A percentile compares a stretch with the other conserved stretches of the same genome.
These are phyloP conservation scores for Ogataea siamensis DNA, from an alignment of 805 yeast genomes.

Conservation along the genomic window DNA sequence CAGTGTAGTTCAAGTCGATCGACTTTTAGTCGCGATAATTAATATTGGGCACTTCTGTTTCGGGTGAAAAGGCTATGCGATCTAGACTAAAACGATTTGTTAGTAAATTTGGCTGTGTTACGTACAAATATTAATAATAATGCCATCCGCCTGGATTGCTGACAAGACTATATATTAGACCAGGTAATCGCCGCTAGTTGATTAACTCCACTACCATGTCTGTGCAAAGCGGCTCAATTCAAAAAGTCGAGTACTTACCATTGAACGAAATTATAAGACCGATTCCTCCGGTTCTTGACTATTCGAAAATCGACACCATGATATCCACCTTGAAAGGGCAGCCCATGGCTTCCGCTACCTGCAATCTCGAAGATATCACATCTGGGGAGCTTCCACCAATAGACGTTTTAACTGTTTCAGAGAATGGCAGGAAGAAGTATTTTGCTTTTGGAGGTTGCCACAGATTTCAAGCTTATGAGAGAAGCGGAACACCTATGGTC, in stretches of 20 bases:
- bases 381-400: conserved; percentile 78
- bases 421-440: conserved; percentile 58
- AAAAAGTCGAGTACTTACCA: conserved; percentile 58
- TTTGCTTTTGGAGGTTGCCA: conserved; percentile 93
- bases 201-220: too few relatives aligned
- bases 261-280: conserved; percentile 70
- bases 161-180: conserved; percentile 1
- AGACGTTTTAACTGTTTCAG: conserved; percentile 69
- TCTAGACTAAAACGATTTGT: too few relatives aligned
- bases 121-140: too few relatives aligned
- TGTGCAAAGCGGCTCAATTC: conserved; percentile 58
- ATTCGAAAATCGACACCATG: conserved; percentile 76
- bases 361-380: conserved; percentile 42
- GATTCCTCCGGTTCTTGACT: conserved; percentile 79
- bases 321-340: conserved; percentile 61
- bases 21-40: too few relatives aligned
- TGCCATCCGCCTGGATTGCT: background rate
- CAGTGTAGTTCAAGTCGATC: conserved; percentile 7
- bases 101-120: too few relatives aligned
- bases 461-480: conserved; percentile 82
- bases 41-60: too few relatives aligned
- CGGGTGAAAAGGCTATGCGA: too few relatives aligned
- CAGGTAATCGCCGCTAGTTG: too few relatives aligned
- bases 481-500: conserved; percentile 48
- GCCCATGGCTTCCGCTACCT: conserved; percentile 65